Evolutionary conservation across 805 yeast species (phyloP).

Genomic region (Cyberlindnera saturnus): DNA sequence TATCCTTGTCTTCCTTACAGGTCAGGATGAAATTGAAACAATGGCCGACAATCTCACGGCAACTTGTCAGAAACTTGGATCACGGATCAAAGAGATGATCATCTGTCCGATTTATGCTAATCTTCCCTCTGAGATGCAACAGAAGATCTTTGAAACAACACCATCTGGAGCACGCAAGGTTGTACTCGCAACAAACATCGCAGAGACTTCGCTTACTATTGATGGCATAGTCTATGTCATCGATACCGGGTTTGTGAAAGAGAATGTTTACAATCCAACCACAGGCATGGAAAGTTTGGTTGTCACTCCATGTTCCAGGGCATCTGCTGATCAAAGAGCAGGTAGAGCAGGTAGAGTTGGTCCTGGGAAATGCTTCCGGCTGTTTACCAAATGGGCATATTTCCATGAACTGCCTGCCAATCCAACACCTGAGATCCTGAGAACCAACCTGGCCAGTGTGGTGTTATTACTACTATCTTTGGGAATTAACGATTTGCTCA

Average conservation of each 20-base stretch:
- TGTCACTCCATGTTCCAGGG: conserved; percentile 86
- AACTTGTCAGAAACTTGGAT: conserved; percentile 58
- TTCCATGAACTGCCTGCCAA: conserved; percentile 68
- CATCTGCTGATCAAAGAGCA: conserved; percentile 93
- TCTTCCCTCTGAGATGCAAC: conserved; percentile 79
- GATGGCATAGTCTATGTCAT: conserved; percentile 94
- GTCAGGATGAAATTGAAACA: conserved; percentile 92
- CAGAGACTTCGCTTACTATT: conserved; percentile 93
- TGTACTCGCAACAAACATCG: conserved; percentile 92
- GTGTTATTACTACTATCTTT: conserved; percentile 72
- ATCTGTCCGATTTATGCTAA: conserved; percentile 90
- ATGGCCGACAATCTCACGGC: conserved; percentile 67
- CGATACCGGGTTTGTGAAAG: conserved; percentile 93
- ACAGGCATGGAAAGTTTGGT: conserved; percentile 85
- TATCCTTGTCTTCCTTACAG: conserved; percentile 84
- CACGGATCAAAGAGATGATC: conserved; percentile 45
- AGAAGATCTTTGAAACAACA: conserved; percentile 79
- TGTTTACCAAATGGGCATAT: conserved; percentile 81
- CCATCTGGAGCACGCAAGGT: conserved; percentile 77
- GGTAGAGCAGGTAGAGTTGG: conserved; percentile 99
- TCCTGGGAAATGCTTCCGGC: conserved; percentile 89
- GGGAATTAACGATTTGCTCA: conserved; percentile 76
- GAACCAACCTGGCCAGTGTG: conserved; percentile 75
- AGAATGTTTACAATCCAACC: conserved; percentile 80
- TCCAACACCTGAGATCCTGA: conserved; percentile 87